Base-by-base conservation (phyloP, 2,329 filamentous ascomycete species). In the Aspergillus pseudotamarii region DNA sequence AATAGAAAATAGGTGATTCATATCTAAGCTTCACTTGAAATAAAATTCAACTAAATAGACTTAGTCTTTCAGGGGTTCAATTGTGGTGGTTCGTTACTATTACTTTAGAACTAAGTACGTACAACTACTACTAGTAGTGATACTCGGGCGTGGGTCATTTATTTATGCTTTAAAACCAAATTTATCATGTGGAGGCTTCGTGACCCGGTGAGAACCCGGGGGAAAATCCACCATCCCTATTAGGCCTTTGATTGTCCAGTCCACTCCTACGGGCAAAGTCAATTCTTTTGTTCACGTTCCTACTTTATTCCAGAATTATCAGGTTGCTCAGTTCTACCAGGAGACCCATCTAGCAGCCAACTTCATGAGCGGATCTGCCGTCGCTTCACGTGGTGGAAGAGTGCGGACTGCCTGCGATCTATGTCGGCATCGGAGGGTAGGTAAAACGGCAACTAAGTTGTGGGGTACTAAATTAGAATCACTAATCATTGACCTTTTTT, bases 351-450 rank as follows among this genome's bases (percentile, higher is more conserved):
- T 23, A 53, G 50, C 19, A 19, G 30, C 32, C 28, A 32, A 21
- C 32, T 34, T 36, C 38, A 60, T 64, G 57, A 62, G 28, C 14
- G 58, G 48, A 19, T 45, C 45, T n/a, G 36, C 54, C 23, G 36
- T 43, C n/a, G 28, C 19, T 26, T 46, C 57, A 36, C 62, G 62
- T 6, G 64, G 61, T 34, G 65, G 61, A 11, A 60, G 63, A 28
- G 26, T 59, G 23, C 65, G 64, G 19, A 69, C 54, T 16, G 70
- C 70, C 9, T 72, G 70, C 41, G 66, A 72, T 63, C 53, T 72
- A 53, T 72, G 70, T 46, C 68, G 69, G 14, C 57, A 64, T 16
- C 61, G 62, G 51, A 72, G 70, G 64, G 70, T 71, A 63, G 21
- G 36, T 58, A 16, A 6, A 55, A 55, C 5, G 8, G 10, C 21